Evolutionary conservation across 2,329 filamentous ascomycete genomes (phyloP), one percentile per base, ranked within the genome.

Genomic region (Botrytis fabae): DNA sequence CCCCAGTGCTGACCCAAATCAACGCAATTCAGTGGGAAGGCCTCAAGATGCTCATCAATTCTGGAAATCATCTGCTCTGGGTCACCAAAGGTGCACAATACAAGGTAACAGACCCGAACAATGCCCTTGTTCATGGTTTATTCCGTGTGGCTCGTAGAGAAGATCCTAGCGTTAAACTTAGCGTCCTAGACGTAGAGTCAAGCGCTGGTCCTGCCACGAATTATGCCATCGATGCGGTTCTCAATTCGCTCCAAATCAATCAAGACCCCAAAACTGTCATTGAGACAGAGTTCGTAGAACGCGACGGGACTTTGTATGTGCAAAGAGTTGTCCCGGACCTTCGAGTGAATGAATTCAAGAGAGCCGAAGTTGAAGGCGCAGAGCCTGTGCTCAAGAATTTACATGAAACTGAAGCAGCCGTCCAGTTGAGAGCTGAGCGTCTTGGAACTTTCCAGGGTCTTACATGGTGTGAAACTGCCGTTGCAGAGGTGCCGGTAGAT

Each of bases 41-140:
- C 16, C 59, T 77, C 48, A 74, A 75, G 59, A 35, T 57, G 46
- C 60, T 71, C 22, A 32, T 71, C 35, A 28, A 16, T 25, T 25
- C 60, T 48, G 64, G 68, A 18, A 38, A 5, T 14, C 73, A 73
- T 42, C 70, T 83, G 18, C 74, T 83, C 12, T 83, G 82, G 82
- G 73, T 83, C 35, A 83, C 81, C 4, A 77, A 75, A 2, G 80
- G 80, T 54, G 73, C 77, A 0, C 74, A 76, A 44, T 62, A 77
- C 22, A 73, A 78, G 8, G 25, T 81, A 74, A 75, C 77, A 76
- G 69, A 77, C 68, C 82, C 82, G 3, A 75, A 79, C 22, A 75
- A 81, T 22, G 78, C 78, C 40, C 76, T 81, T 48, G 76, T 81
- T 44, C 73, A 79, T n/a, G 82, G 82, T 16, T 69, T 83, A 25